Percentiles rank a stretch among this genome's conserved stretches.
Conservation (phyloP, 1,284 basidiomycete genomes). For the Gomphus sp. region DNA sequence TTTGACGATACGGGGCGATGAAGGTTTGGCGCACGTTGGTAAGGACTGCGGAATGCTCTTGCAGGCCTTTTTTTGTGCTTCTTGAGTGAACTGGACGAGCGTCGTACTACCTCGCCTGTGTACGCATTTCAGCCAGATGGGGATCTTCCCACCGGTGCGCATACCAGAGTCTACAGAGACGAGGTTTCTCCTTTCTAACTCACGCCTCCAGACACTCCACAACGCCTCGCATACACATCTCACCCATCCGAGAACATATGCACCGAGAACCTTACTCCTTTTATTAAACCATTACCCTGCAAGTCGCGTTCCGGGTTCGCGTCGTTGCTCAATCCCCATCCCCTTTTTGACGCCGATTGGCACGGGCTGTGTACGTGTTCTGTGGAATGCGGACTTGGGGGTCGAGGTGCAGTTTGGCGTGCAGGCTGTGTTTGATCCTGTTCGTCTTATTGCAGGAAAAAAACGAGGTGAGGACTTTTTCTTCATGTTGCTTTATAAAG, state of each 20-base stretch:
- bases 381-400: constrained; percentile 41
- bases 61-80: constrained; percentile 95
- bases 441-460: constrained; percentile 41
- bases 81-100: constrained; percentile 68
- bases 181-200: no score
- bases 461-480: constrained; percentile 42
- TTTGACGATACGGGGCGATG: not conserved
- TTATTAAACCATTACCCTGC: no score
- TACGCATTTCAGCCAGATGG: constrained; percentile 41
- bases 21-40: constrained; percentile 75
- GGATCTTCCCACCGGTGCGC: no score
- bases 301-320: no score
- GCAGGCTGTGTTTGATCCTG: constrained; percentile 76
- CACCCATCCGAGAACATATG: no score
- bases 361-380: constrained; percentile 79
- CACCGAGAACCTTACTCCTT: no score
- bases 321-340: no score
- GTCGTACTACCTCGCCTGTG: constrained; percentile 58
- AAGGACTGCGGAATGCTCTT: constrained; percentile 24
- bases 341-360: constrained; percentile 75
- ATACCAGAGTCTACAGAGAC: no score
- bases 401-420: constrained; percentile 69
- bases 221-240: no score
- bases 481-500: not conserved
- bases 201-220: no score